Percentiles rank a stretch among this genome's conserved stretches.
phyloP scores from a whole-genome alignment of 768 basidiomycete genomes.

The Omphalotus guepiniiformis region DNA sequence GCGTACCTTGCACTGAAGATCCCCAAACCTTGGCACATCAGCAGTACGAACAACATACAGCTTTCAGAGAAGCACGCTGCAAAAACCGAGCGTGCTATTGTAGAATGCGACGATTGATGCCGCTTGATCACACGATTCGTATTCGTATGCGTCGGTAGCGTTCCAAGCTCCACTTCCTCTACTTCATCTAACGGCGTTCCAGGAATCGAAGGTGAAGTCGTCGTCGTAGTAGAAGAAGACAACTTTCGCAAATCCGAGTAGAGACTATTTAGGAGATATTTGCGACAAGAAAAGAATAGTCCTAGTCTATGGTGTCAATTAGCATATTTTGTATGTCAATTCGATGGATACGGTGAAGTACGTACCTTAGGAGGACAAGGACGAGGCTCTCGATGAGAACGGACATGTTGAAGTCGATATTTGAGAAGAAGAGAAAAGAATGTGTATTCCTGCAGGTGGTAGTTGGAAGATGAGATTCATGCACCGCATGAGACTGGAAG shows the following conservation, averaged over 20 bases:
- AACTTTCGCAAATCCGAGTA: conserved; percentile 56
- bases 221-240: conserved; percentile 24
- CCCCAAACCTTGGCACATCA: conserved; percentile 66
- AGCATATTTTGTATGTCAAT: not conserved
- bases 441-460: conserved; percentile 7
- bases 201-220: conserved; percentile 14
- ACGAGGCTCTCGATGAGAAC: conserved; percentile 6
- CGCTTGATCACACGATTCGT: conserved; percentile 17
- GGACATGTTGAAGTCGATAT: no score
- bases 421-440: conserved; percentile 3
- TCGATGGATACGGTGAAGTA: not conserved
- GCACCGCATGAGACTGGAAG: no score
- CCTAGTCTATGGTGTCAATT: conserved; percentile 30
- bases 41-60: conserved; percentile 63
- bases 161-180: conserved; percentile 32
- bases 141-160: conserved; percentile 35
- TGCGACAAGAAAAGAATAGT: conserved; percentile 55
- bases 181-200: conserved; percentile 17
- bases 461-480: no score
- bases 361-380: conserved; percentile 3
- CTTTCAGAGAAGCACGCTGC: conserved; percentile 72
- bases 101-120: conserved; percentile 37
- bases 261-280: conserved; percentile 52
- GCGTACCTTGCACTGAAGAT: conserved; percentile 54
- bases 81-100: conserved; percentile 56